Evolutionary conservation across 2,329 filamentous ascomycete species (phyloP), one percentile per base, ranked within the genome.

Genomic region (Harringtonia lauricola): DNA sequence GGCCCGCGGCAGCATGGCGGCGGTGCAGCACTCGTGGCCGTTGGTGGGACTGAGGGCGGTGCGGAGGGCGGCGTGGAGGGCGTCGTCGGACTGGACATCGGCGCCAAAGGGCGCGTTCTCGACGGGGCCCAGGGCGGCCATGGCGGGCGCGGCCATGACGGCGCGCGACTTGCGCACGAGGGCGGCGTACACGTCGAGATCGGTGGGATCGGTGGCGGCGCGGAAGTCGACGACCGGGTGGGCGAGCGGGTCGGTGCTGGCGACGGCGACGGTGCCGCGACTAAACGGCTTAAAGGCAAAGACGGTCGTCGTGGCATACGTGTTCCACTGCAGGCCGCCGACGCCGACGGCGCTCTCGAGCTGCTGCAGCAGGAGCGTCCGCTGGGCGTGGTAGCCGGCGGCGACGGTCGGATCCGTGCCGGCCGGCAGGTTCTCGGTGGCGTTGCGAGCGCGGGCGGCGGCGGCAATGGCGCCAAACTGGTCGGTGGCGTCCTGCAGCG

Each of bases 161-260:
- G 47, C 57, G 0, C 63, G 59, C 17, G 63, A 59, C 48, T 63
- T 64, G 22, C 62, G 62, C 4, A 64, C 51, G 8, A 64, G 58
- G 31, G 58, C 55, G 21, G 55, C 57, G 38, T 73, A 66, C 18
- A 64, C 65, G 50, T 68, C 67, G 30, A 71, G 55, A 49, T 79
- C 75, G 36, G 74, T 62, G 10, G 73, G 70, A 49, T 74, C 62
- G 21, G 63, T 66, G 47, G 63, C 52, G 14, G 58, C 52, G 37
- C 60, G 55, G 45, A 62, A 62, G 52, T 69, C 64, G 29, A 67
- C 56, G 8, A 59, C 42, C 1, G 64, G 64, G 8, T 56, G 52
- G 12, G 51, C 54, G 70, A 46, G 52, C 34, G 62, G 61, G 51
- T 66, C 55, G 0, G 52, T 51, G 1, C 57, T 52, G 50, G 62